Percentiles rank a stretch among this genome's conserved stretches.
These are phyloP conservation scores for Terana coerulea DNA, from an alignment of 768 basidiomycete species.

Conservation along the genomic window DNA sequence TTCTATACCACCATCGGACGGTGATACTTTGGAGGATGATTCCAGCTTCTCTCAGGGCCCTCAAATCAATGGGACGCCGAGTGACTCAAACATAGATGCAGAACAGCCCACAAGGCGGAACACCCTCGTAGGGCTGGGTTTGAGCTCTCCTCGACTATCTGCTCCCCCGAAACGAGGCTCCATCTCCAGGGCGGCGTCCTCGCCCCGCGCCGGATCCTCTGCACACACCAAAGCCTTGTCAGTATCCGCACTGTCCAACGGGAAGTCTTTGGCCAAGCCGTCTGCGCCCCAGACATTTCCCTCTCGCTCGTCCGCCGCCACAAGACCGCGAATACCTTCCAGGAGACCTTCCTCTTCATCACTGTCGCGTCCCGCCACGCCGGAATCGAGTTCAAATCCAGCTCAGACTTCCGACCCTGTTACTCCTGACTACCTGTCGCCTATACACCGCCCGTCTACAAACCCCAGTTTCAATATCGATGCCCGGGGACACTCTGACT, in stretches of 20 bases:
- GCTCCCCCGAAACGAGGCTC: slow-evolving; percentile 11
- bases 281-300: slow-evolving; percentile 17
- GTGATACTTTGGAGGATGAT: slow-evolving; percentile 2
- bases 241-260: slow-evolving; percentile 3
- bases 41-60: not conserved
- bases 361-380: not conserved
- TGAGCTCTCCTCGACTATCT: slow-evolving; percentile 15
- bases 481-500: slow-evolving; percentile 43
- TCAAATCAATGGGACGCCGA: not conserved
- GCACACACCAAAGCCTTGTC: slow-evolving; percentile 14
- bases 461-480: slow-evolving; percentile 75
- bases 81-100: not conserved
- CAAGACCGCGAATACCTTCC: slow-evolving; percentile 8
- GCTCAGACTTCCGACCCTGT: no score
- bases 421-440: slow-evolving; percentile 70
- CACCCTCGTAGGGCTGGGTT: not conserved
- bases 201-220: not conserved
- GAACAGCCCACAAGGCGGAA: not conserved
- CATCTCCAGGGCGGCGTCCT: slow-evolving; percentile 4
- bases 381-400: no score
- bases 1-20: slow-evolving; percentile 30
- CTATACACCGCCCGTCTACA: slow-evolving; percentile 77
- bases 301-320: slow-evolving; percentile 10
- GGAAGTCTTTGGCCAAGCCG: slow-evolving; percentile 8
- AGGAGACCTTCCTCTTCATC: not conserved